These are phyloP conservation scores for Paramecium pentaurelia DNA, from an alignment of 73 alveolate species.

Conservation along the genomic window DNA sequence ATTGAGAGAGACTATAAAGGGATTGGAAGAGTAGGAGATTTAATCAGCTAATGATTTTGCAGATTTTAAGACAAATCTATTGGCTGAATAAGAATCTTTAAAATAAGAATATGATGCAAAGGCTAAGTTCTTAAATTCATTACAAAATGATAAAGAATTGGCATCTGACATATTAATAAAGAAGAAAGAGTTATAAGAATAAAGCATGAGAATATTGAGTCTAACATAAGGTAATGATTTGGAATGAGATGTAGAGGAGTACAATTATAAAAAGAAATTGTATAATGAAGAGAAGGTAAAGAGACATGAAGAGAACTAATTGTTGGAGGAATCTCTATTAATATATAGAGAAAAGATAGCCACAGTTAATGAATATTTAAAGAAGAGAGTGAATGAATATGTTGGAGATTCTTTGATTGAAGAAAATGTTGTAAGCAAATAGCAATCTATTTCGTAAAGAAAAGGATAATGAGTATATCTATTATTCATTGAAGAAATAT, in stretches of 20 bases:
- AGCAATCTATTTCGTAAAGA: not conserved
- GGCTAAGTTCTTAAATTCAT: constrained; percentile 22
- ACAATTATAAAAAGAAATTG: not conserved
- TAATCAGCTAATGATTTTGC: constrained; percentile 12
- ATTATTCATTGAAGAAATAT: not conserved
- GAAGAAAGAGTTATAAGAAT: constrained; percentile 14
- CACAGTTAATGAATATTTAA: not conserved
- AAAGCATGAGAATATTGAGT: not conserved
- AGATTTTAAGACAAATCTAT: constrained; percentile 23
- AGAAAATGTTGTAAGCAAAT: not conserved
- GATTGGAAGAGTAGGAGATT: constrained; percentile 21
- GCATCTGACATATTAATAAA: not conserved
- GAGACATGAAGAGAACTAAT: constrained; percentile 29
- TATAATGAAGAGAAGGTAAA: not conserved
- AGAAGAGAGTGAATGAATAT: constrained; percentile 35
- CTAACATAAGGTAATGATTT: not conserved
- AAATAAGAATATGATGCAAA: constrained; percentile 40
- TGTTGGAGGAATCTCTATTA: not conserved
- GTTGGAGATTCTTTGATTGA: constrained; percentile 9
- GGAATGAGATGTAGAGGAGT: not conserved
- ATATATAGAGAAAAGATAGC: constrained; percentile 10
- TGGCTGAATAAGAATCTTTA: constrained; percentile 25
- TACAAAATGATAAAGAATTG: not conserved
- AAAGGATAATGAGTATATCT: not conserved
- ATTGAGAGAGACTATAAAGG: constrained; percentile 14